Base-by-base conservation (phyloP, 192 early-diverging fungal genomes). In the Gigaspora rosea region DNA sequence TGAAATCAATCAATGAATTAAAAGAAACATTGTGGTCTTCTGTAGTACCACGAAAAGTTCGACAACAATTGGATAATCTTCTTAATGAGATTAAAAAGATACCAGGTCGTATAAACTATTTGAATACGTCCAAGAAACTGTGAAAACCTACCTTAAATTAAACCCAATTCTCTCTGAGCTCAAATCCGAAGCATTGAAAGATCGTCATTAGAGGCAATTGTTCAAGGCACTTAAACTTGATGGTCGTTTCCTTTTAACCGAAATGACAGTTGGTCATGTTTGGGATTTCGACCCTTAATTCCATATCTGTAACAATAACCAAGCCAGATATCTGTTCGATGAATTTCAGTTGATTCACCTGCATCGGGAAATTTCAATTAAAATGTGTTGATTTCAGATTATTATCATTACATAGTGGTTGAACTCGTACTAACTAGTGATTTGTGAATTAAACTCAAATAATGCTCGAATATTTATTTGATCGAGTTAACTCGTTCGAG, bases 161-260 rank as follows among this genome's bases (percentile, higher is more conserved):
- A 95, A 97, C 82, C 78, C 89, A 0, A 80, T 95, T 32, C 77
- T 98, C 15, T 85, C 90, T 4, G 97, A 98, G 27, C 87, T 99
- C 48, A 98, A 98, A 82, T 98, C 97, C 0, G 98, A 98, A 70
- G 97, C 97, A 1, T 83, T 99, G 62, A 90, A 95, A 64, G 96
- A 98, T 59, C 90, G 98, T 46, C 98, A 99, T 81, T 99, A 97
- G 98, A 91, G 92, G 65, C 94, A 94, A 81, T 84, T 99, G 50
- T 94, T 97, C 81, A 95, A 95, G 85, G 83, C 84, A 13, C 85
- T 98, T 63, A 86, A 91, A 49, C 83, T 96, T 16, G 89, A 96
- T 47, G 86, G 87, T n/a, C 85, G 92, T 22, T 72, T 91, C 13
- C 79, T 87, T 2, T 80, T 96, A 70, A 82, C 88, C 1, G 96